phyloP scores from a whole-genome alignment of 192 early-diverging fungal species.

The Podila horticola region DNA sequence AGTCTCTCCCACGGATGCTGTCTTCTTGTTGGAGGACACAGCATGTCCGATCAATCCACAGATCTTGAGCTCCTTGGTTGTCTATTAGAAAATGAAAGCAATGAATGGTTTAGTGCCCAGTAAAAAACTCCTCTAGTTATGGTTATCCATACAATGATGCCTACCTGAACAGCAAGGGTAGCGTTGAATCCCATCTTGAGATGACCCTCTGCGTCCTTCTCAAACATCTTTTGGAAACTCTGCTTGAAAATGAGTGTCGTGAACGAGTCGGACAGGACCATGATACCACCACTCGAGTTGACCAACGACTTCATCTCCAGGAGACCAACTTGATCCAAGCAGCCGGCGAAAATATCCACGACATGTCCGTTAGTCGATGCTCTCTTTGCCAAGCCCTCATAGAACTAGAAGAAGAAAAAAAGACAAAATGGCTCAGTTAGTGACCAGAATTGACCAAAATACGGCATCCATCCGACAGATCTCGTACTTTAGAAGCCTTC shows the following conservation, averaged over 20 bases:
- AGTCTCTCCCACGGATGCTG: slow-evolving; percentile 92
- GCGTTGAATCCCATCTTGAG: slow-evolving; percentile 99
- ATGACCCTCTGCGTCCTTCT: slow-evolving; percentile 90
- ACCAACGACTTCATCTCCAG: slow-evolving; percentile 96
- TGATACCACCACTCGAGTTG: slow-evolving; percentile 91
- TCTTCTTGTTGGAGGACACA: slow-evolving; percentile 90
- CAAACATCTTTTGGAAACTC: slow-evolving; percentile 94
- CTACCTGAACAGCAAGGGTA: slow-evolving; percentile 92
- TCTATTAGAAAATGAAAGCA: slow-evolving; percentile 55
- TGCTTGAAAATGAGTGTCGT: slow-evolving; percentile 97
- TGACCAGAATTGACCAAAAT: not conserved
- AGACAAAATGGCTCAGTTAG: not conserved
- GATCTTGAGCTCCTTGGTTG: slow-evolving; percentile 93
- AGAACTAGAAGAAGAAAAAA: slow-evolving; percentile 73
- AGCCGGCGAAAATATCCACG: slow-evolving; percentile 97
- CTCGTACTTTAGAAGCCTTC: slow-evolving; percentile 85
- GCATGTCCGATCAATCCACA: slow-evolving; percentile 99
- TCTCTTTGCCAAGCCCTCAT: slow-evolving; percentile 89
- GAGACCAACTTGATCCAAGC: slow-evolving; percentile 96
- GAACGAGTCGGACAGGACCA: slow-evolving; percentile 97
- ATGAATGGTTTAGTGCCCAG: not conserved
- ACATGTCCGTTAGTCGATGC: slow-evolving; percentile 89
- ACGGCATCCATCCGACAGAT: too few species aligned
- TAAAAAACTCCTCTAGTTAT: not conserved
- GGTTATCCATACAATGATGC: not conserved